Evolutionary conservation across 306 rosid species (phyloP).

Genomic region (Lithocarpus polystachyus): DNA sequence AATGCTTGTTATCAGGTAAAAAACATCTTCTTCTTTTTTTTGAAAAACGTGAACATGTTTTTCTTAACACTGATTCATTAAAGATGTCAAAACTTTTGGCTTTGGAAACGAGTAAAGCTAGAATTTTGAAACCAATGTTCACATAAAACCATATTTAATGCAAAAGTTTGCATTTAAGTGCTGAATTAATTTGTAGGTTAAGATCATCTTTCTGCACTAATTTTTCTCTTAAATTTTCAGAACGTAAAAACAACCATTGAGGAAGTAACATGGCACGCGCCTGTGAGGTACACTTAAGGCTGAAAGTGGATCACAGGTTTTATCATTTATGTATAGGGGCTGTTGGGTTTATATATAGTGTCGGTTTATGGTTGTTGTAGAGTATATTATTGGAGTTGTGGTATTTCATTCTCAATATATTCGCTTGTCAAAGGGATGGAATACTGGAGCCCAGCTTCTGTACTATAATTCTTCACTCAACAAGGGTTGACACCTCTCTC

Average conservation of each 20-base stretch:
- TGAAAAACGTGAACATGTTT: no score
- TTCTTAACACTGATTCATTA: no score
- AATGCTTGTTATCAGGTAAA: no score
- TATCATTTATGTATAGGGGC: conserved; percentile 1
- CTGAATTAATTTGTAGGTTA: neutral
- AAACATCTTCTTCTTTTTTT: no score
- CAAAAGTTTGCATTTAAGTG: neutral
- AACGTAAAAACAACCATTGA: neutral
- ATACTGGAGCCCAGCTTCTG: conserved; percentile 33
- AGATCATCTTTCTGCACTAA: neutral
- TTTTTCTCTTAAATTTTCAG: neutral
- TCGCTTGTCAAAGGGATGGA: conserved; percentile 39
- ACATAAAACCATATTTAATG: no score
- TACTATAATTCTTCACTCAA: conserved; percentile 27
- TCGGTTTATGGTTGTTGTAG: conserved; percentile 24
- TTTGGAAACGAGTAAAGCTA: no score
- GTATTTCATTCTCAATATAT: conserved; percentile 48
- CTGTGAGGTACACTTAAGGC: neutral
- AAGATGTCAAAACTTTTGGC: no score
- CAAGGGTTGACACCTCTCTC: conserved; percentile 25
- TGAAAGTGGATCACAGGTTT: conserved; percentile 11
- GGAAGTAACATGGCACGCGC: neutral
- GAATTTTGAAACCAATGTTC: no score
- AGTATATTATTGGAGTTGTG: conserved; percentile 30
- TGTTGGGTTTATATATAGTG: conserved; percentile 22